Evolutionary conservation across 768 basidiomycete genomes (phyloP).

Genomic region (Rhizopogon vesiculosus): DNA sequence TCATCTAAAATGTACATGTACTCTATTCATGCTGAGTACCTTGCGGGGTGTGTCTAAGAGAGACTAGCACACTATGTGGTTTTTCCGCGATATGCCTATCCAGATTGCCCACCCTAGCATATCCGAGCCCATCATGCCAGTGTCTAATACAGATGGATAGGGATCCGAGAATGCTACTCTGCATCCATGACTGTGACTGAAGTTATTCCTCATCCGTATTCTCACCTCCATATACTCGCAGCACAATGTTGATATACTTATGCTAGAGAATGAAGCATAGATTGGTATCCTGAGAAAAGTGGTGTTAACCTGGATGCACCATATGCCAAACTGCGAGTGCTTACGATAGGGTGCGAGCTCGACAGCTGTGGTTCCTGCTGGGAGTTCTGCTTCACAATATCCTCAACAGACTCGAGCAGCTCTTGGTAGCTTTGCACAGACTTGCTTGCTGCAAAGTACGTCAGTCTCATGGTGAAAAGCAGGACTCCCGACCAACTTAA

Average conservation of each 20-base stretch:
- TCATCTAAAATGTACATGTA: too few species aligned
- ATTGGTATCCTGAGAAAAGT: constrained; percentile 17
- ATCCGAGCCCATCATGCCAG: too few species aligned
- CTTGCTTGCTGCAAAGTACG: constrained; percentile 30
- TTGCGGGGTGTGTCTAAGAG: too few species aligned
- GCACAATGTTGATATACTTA: not conserved
- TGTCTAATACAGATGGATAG: too few species aligned
- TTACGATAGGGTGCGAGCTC: constrained; percentile 64
- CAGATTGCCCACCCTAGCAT: too few species aligned
- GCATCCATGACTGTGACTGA: too few species aligned
- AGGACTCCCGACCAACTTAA: constrained; percentile 31
- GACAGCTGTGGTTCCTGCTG: constrained; percentile 72
- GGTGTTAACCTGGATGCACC: not conserved
- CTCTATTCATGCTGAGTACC: too few species aligned
- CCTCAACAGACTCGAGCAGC: constrained; percentile 53
- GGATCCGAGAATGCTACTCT: too few species aligned
- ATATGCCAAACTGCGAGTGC: constrained; percentile 6
- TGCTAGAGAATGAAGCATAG: constrained; percentile 27
- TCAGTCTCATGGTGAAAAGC: not conserved
- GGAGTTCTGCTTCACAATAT: constrained; percentile 53
- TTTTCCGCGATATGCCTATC: too few species aligned
- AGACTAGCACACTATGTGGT: too few species aligned
- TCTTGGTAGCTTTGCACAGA: constrained; percentile 64
- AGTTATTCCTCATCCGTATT: too few species aligned
- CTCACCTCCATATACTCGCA: too few species aligned